Base-by-base conservation (phyloP, 805 yeast species). In the Saccharomycopsis microspora region DNA sequence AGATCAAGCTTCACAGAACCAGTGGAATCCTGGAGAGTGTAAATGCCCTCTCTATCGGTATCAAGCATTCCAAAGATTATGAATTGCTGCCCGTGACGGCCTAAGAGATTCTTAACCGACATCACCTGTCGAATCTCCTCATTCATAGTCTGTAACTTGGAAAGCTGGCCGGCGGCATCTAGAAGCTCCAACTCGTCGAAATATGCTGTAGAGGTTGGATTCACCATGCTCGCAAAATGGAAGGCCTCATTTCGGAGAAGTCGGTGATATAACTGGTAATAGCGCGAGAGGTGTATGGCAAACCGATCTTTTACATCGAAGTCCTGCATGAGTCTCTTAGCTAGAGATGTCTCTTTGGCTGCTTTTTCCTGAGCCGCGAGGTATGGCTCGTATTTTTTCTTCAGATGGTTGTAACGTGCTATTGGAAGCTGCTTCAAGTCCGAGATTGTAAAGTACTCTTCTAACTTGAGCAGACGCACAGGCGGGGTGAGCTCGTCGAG, bases 71-170 rank as follows among this genome's bases (percentile, higher is more conserved):
- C 99, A 57, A 89, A 78, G 3, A 93, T 60, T 5, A 84, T 66
- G 59, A 93, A 93, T 48, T 76, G 71, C 46, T 75, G 70, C 4
- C 90, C 90, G 56, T 83, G 84, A 47, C 96, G 68, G 32, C 98
- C 99, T 32, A 93, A 61, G 50, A 93, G 66, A 61, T 89, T 89
- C 57, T 89, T 89, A 46, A 93, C 79, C 38, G 78, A 69, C 0
- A 95, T 85, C 41, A 90, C 67, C 3, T 72, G 54, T 45, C 49
- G 56, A 30, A 45, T 50, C 2, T 42, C 37, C 10, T 49, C 54
- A 27, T 58, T 43, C 39, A 62, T 58, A 5, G 55, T 43, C 38
- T 44, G 33, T 47, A 38, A 32, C 43, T 31, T 51, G 41, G 11
- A 52, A 53, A 48, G 43, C 27, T 48, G 45, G 7, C 19, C 33